Conservation (phyloP, 352 stramenopile species). For the Phytophthora hibernalis region DNA sequence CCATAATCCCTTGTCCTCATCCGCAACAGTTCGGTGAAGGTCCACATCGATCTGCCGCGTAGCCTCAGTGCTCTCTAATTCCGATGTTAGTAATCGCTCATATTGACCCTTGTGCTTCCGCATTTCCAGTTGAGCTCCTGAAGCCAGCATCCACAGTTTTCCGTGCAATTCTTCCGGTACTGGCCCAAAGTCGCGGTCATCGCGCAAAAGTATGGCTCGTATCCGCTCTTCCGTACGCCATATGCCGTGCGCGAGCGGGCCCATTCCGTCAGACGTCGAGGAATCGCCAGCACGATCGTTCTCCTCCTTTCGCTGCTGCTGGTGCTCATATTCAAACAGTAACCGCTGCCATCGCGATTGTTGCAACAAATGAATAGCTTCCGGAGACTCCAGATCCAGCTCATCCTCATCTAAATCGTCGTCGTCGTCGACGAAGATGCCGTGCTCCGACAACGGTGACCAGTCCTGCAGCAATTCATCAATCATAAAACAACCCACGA, state of each 20-base stretch:
- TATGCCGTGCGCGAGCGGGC: constrained; percentile 74
- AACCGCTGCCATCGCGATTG: constrained; percentile 69
- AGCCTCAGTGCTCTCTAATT: constrained; percentile 70
- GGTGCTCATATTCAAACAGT: constrained; percentile 72
- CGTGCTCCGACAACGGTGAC: constrained; percentile 53
- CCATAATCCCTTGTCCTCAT: constrained; percentile 71
- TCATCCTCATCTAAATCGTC: constrained; percentile 43
- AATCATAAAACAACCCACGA: constrained; percentile 2
- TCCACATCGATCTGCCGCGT: constrained; percentile 88
- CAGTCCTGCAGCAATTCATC: constrained; percentile 42
- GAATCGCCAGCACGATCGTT: constrained; percentile 39
- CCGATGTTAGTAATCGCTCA: constrained; percentile 52
- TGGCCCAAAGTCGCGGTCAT: constrained; percentile 58
- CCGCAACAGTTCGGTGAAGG: constrained; percentile 73
- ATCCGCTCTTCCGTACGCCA: constrained; percentile 87
- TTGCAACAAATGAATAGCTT: constrained; percentile 55
- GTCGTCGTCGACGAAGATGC: constrained; percentile 49
- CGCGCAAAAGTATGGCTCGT: constrained; percentile 65
- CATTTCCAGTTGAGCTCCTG: constrained; percentile 76
- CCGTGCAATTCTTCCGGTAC: constrained; percentile 79
- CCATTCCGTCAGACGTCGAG: constrained; percentile 55
- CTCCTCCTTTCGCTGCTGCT: constrained; percentile 61
- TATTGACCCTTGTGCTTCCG: constrained; percentile 64
- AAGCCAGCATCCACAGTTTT: constrained; percentile 84
- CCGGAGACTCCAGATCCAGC: constrained; percentile 49